Conservation (phyloP, 148 eudicot genomes). For the Nepenthes gracilis region DNA sequence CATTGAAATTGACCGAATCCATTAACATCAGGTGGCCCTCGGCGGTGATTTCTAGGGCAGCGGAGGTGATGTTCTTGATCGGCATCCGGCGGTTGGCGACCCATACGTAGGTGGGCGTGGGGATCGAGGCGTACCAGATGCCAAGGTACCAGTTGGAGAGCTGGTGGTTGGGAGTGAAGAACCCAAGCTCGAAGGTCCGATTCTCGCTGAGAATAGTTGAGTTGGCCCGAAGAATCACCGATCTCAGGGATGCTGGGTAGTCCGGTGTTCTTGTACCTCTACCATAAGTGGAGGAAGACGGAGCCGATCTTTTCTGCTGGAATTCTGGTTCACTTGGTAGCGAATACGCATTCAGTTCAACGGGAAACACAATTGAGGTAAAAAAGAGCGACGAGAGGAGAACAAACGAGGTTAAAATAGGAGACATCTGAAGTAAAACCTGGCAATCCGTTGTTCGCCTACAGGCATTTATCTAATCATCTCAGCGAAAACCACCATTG, state of each 20-base stretch:
- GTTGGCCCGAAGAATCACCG: constrained; percentile 14
- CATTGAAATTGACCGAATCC: constrained; percentile 10
- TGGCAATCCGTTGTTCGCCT: no score
- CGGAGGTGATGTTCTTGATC: constrained; percentile 12
- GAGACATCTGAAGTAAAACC: no score
- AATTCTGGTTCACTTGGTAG: no score
- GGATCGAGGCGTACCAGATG: constrained; percentile 57
- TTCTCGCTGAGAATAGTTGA: constrained; percentile 32
- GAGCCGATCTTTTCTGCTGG: not conserved
- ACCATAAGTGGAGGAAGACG: not conserved
- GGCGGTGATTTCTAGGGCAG: constrained; percentile 16
- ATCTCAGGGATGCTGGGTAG: not conserved
- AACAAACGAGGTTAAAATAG: no score
- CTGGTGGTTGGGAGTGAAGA: constrained; percentile 35
- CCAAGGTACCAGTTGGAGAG: constrained; percentile 33
- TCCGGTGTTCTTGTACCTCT: not conserved
- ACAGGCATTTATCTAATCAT: no score
- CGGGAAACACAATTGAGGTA: no score
- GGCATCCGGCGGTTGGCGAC: constrained; percentile 62
- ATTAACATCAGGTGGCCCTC: constrained; percentile 28
- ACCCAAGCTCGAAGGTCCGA: constrained; percentile 41
- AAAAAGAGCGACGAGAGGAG: no score
- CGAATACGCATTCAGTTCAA: no score
- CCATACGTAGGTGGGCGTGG: constrained; percentile 55
- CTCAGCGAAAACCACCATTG: no score